A percentile compares a stretch with the other conserved stretches of the same genome.
phyloP scores from a whole-genome alignment of 441 rosid genomes.

The Isatis lusitanica region DNA sequence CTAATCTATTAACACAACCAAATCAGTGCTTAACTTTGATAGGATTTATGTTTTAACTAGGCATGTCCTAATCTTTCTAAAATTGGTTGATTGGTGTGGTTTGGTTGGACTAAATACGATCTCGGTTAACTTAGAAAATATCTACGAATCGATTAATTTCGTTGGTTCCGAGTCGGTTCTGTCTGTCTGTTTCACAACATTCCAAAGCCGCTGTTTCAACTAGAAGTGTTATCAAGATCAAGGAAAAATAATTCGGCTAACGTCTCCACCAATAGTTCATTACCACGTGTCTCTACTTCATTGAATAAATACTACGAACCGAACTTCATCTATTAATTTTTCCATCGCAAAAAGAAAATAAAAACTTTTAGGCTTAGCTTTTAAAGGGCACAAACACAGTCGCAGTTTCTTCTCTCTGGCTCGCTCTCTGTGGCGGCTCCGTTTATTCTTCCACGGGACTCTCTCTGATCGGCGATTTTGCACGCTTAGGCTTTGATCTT shows the following conservation, averaged over 20 bases:
- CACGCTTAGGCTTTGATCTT: not conserved
- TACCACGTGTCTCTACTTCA: not conserved
- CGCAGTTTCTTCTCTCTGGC: conserved; percentile 26
- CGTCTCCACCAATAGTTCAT: not conserved
- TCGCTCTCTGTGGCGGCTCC: conserved; percentile 41
- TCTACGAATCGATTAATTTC: not conserved
- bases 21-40: no score
- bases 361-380: conserved; percentile 28
- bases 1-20: no score
- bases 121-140: not conserved
- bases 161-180: not conserved
- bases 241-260: not conserved
- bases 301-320: conserved; percentile 16
- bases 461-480: conserved; percentile 28
- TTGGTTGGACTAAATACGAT: not conserved
- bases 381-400: conserved; percentile 27
- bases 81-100: no score
- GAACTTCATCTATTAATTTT: conserved; percentile 8
- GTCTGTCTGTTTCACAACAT: not conserved
- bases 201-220: conserved; percentile 11
- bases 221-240: conserved; percentile 11
- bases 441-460: conserved; percentile 7
- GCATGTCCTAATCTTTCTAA: no score
- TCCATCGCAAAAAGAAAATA: not conserved
- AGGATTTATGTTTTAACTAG: no score